phyloP scores from a whole-genome alignment of 441 rosid genomes.

The Brassica balearica region DNA sequence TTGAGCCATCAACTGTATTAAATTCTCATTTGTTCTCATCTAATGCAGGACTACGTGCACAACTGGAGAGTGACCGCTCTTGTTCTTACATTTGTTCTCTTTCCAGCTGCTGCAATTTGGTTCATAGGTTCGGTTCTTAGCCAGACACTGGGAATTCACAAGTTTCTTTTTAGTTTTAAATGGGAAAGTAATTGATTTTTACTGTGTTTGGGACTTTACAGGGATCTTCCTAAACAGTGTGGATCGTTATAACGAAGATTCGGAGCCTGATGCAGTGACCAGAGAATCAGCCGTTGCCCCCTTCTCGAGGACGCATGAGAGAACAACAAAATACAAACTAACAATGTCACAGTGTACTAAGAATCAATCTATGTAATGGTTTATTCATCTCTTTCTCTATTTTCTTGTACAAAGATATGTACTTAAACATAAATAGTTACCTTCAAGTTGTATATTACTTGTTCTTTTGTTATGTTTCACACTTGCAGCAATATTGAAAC shows the following conservation, averaged over 20 bases:
- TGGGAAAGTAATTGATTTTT: slow-evolving; percentile 18
- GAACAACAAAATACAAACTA: slow-evolving; percentile 16
- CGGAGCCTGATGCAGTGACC: slow-evolving; percentile 46
- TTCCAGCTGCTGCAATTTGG: slow-evolving; percentile 87
- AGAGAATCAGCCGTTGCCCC: slow-evolving; percentile 57
- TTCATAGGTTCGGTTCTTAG: slow-evolving; percentile 56
- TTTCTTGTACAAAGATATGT: slow-evolving; percentile 25
- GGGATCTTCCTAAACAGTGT: slow-evolving; percentile 76
- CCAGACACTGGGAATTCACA: background rate
- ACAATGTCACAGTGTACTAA: slow-evolving; percentile 15
- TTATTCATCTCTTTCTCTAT: background rate
- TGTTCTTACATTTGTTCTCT: slow-evolving; percentile 70
- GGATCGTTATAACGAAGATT: slow-evolving; percentile 76
- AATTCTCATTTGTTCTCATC: slow-evolving; percentile 15
- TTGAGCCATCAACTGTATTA: background rate
- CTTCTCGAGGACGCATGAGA: slow-evolving; percentile 56
- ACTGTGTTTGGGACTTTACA: slow-evolving; percentile 38
- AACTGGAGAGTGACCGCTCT: slow-evolving; percentile 89
- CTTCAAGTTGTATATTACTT: slow-evolving; percentile 7
- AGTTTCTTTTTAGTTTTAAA: background rate
- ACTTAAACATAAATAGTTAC: background rate
- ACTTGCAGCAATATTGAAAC: background rate
- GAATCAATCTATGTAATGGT: slow-evolving; percentile 2
- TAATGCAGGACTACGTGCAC: slow-evolving; percentile 64
- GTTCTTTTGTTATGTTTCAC: background rate